Evolutionary conservation across 2,329 filamentous ascomycete species (phyloP), one percentile per base, ranked within the genome.

Genomic region (Claviceps africana): DNA sequence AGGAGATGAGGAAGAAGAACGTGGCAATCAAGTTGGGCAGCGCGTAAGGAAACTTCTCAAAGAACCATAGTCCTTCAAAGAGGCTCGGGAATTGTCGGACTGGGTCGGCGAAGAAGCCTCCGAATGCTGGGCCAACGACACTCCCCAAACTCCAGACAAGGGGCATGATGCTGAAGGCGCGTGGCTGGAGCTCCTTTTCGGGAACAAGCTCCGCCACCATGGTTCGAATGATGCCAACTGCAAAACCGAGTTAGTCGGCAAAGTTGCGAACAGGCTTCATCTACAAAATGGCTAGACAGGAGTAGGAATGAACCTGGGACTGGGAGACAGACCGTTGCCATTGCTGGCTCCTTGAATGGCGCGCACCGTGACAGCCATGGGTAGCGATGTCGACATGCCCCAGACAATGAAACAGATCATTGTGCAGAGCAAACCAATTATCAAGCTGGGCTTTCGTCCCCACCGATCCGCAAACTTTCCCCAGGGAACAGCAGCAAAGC

Each of bases 121-220:
- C 91, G 61, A 97, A 85, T 4, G 82, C 83, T 1, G 91, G 91
- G 0, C 91, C 91, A 58, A 95, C 86, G 39, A 95, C 88, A 37
- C 82, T 86, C 0, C 91, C 91, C 50, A 96, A 72, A 11, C 83
- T 89, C 85, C 88, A 97, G 33, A 80, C 86, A 17, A 97, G 70
- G 4, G 91, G 91, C 90, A 97, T 96, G 46, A 97, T 75, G 57
- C 85, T 89, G 66, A 97, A 97, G 0, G 93, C 93, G 50, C 82
- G 75, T 0, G 91, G 90, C 62, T 96, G 91, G 7, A 95, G 73
- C 62, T 89, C 85, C 64, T 79, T 88, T 65, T 93, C 82, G 0
- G 88, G 86, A 1, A 95, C 89, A 76, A 96, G 82, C 66, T 96
- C 91, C 0, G 91, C 91, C 2, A 96, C 89, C 71, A 93, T 88